phyloP scores from a whole-genome alignment of 1,284 basidiomycete genomes.

The Austroboletus olivaceoglutinosus region DNA sequence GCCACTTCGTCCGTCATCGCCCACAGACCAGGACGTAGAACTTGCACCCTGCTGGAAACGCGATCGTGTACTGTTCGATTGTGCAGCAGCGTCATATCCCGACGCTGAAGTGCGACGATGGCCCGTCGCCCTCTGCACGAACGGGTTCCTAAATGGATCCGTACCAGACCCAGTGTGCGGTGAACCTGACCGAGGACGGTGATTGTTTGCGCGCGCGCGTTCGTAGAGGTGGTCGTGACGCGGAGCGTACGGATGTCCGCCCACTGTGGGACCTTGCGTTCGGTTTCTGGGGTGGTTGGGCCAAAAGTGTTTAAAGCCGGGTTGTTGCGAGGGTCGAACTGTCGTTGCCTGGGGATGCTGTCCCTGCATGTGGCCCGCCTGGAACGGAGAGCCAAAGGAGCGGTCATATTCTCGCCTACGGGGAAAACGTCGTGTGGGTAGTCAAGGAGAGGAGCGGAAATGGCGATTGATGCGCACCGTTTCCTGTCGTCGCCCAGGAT shows the following conservation, averaged over 20 bases:
- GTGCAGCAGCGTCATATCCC: background rate
- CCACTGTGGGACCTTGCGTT: conserved; percentile 10
- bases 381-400: conserved; percentile 7
- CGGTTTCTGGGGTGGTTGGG: conserved; percentile 25
- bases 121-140: conserved; percentile 30
- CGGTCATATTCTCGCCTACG: conserved; percentile 34
- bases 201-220: conserved; percentile 3
- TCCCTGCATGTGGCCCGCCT: conserved; percentile 4
- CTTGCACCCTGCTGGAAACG: background rate
- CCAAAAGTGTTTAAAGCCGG: conserved; percentile 30
- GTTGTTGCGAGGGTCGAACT: conserved; percentile 21
- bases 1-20: background rate
- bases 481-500: conserved; percentile 47
- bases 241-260: conserved; percentile 4
- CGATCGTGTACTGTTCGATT: background rate
- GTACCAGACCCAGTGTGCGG: conserved; percentile 6
- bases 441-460: background rate
- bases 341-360: conserved; percentile 34
- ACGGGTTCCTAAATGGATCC: conserved; percentile 27
- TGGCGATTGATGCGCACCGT: conserved; percentile 37
- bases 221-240: conserved; percentile 13
- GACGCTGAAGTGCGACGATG: background rate
- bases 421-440: background rate
- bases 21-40: conserved; percentile 1
- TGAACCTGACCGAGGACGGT: conserved; percentile 2